Conservation (phyloP, 73 alveolate genomes). For the Effrenium voratum region DNA sequence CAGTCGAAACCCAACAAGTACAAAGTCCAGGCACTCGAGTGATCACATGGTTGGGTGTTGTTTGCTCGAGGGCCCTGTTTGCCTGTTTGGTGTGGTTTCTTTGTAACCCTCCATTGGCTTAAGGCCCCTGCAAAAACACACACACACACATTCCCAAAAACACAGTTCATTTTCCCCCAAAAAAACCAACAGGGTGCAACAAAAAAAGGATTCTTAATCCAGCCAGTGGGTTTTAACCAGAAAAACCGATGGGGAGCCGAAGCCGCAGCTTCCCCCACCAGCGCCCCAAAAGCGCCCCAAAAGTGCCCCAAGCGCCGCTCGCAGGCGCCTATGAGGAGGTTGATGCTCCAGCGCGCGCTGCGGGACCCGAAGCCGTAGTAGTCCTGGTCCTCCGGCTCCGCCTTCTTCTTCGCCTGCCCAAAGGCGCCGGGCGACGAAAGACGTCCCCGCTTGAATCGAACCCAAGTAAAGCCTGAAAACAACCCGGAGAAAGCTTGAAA, state of each 20-base stretch:
- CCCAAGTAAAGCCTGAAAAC: not conserved
- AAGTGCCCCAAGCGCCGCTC: not conserved
- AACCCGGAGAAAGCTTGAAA: not conserved
- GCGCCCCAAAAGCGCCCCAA: not conserved
- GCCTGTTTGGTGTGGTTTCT: too few relatives aligned
- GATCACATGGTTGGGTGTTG: too few relatives aligned
- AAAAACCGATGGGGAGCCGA: not conserved
- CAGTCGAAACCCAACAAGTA: too few relatives aligned
- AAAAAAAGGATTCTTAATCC: too few relatives aligned
- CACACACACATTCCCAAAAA: too few relatives aligned
- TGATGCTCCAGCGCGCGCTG: conserved; percentile 74
- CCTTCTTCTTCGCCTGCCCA: conserved; percentile 48
- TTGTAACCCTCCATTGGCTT: too few relatives aligned
- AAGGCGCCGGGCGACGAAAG: not conserved
- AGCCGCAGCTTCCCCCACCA: not conserved
- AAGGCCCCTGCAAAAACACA: too few relatives aligned
- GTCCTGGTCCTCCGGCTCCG: conserved; percentile 91
- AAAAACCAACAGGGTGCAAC: too few relatives aligned
- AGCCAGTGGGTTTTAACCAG: not conserved
- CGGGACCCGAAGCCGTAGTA: conserved; percentile 75
- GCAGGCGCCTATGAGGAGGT: conserved; percentile 60
- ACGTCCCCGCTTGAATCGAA: not conserved
- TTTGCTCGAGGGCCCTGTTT: too few relatives aligned
- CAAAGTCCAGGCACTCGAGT: too few relatives aligned
- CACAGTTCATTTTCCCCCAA: too few relatives aligned